These are phyloP conservation scores for Coelastrella sp. DNA, from an alignment of 139 green algal species.

Conservation along the genomic window DNA sequence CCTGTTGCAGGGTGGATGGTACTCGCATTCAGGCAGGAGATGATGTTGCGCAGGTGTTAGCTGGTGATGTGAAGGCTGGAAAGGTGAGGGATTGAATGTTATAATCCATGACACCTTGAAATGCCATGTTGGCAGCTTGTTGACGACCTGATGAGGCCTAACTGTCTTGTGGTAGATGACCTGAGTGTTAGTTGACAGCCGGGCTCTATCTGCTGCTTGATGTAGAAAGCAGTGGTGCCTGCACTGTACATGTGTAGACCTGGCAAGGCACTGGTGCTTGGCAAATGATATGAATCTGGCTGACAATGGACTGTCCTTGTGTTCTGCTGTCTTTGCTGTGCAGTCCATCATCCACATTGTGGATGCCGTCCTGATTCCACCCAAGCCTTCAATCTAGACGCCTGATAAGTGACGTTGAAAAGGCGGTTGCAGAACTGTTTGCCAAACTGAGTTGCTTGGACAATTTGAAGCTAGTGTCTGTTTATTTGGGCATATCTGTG, in stretches of 20 bases:
- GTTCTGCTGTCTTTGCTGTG: background rate
- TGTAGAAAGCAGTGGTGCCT: no score
- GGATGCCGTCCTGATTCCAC: slow-evolving; percentile 44
- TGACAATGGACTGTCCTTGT: background rate
- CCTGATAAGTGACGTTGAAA: background rate
- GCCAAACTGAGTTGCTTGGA: background rate
- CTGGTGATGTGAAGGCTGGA: slow-evolving; percentile 37
- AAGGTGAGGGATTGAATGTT: slow-evolving; percentile 26
- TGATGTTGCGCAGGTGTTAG: slow-evolving; percentile 35
- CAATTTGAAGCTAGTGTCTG: no score
- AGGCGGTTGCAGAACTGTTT: background rate
- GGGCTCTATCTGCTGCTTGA: no score
- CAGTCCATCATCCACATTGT: slow-evolving; percentile 47
- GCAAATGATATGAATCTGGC: no score
- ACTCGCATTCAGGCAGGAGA: slow-evolving; percentile 6
- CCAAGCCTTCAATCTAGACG: slow-evolving; percentile 19
- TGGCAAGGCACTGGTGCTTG: no score
- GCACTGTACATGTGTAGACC: no score
- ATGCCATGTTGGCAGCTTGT: no score
- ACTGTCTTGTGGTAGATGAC: no score
- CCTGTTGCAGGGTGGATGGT: background rate
- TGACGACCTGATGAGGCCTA: no score
- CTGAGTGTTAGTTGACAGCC: no score
- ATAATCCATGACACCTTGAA: no score
- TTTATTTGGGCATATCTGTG: no score